A percentile compares a stretch with the other conserved stretches of the same genome.
Evolutionary conservation across 2,329 filamentous ascomycete genomes (phyloP).

Genomic region (Aureobasidium musti): DNA sequence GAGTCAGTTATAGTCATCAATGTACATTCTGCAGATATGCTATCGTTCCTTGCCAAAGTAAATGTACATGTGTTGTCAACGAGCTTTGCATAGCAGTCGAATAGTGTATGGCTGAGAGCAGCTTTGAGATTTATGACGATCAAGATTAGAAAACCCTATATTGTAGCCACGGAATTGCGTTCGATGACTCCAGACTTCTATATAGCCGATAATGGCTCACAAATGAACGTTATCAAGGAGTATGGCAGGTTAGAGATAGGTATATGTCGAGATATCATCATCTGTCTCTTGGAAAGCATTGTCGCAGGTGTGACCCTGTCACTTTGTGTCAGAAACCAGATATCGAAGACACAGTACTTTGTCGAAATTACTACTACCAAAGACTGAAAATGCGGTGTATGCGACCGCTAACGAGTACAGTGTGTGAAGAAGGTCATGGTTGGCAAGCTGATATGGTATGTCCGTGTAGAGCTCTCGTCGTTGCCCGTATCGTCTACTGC

Average conservation of each 20-base stretch:
- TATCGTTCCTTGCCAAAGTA: too few species aligned
- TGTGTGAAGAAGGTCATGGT: not conserved
- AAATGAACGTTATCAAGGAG: not conserved
- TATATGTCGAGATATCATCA: not conserved
- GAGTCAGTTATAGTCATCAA: too few species aligned
- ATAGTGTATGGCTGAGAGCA: too few species aligned
- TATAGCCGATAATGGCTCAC: too few species aligned
- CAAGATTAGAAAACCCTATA: too few species aligned
- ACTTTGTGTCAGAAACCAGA: not conserved
- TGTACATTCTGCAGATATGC: too few species aligned
- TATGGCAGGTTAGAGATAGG: not conserved
- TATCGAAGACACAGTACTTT: not conserved
- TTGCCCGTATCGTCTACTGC: conserved; percentile 41
- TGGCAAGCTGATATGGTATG: not conserved
- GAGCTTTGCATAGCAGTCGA: too few species aligned
- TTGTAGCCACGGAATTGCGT: too few species aligned
- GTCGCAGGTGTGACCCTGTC: not conserved
- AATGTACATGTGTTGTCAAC: too few species aligned
- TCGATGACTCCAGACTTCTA: not conserved
- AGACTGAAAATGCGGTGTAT: too few species aligned
- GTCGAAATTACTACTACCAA: too few species aligned
- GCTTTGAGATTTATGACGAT: too few species aligned
- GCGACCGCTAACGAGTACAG: not conserved
- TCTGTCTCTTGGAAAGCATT: not conserved
- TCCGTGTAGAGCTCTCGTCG: not conserved